Base-by-base conservation (phyloP, 441 rosid species). In the Raphanus hybrid region DNA sequence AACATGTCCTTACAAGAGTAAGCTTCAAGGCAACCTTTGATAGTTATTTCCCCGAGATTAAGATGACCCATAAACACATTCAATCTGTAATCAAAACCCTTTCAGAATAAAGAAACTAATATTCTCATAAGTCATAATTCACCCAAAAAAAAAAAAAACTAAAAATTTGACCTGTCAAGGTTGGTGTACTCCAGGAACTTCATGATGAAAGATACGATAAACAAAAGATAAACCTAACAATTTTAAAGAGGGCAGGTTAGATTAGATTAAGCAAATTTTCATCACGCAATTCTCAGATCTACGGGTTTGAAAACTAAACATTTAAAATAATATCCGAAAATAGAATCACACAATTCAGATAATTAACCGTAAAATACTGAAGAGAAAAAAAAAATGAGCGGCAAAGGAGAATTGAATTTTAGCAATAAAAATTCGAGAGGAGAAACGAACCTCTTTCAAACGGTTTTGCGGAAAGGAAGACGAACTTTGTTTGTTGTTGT, bases 171-270 rank as follows among this genome's bases (percentile, higher is more conserved):
- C 98, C 93, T 84, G 82, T 92, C 92, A 6, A 92, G 81, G 54
- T 97, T 91, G 20, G 96, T 92, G 83, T 94, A 89, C 80, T 94
- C 97, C 77, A 92, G 82, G 82, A 88, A 91, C 90, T 94, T 94
- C 98, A 92, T 94, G 71, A 18, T 70, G 62, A 39, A 23, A 35
- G 27, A 37, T 45, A 23, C 39, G 29, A 73, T 45, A n/a, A 54
- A 35, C 61, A 41, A 59, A 14, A 32, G 18, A 69, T 35, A 71
- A 23, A 9, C 62, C 78, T 78, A 18, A 11, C 1, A 60, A 35
- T 3, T 35, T 14, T 60, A 3, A 0, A 66, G 52, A 59, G 2
- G 43, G 55, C 57, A 78, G 16, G 62, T 59, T 23, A 77, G 63
- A 27, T 54, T 77, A 71, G 63, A 27, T 54, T 77, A 71, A 37